These are phyloP conservation scores for Pleoardoris graminearum DNA, from an alignment of 2,329 filamentous ascomycete genomes.

Conservation along the genomic window DNA sequence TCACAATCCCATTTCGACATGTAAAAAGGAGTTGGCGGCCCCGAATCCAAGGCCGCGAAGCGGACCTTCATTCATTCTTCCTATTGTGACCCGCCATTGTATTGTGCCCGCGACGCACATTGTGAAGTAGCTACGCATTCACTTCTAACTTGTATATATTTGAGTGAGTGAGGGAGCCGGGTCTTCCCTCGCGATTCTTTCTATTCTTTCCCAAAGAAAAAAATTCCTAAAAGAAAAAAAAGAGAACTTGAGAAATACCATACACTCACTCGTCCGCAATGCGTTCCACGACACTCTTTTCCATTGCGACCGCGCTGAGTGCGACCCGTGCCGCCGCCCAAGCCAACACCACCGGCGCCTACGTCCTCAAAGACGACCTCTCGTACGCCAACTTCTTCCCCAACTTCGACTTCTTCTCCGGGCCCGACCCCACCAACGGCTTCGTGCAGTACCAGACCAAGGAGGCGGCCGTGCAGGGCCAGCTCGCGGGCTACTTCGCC, in stretches of 20 bases:
- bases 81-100: neutral
- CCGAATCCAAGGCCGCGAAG: no score
- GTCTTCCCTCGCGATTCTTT: no score
- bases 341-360: slow-evolving; percentile 15
- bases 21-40: no score
- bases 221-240: no score
- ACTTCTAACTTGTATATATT: neutral
- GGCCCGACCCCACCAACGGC: slow-evolving; percentile 33
- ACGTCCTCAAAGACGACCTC: slow-evolving; percentile 33
- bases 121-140: slow-evolving; percentile 1
- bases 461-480: slow-evolving; percentile 15
- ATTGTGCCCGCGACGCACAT: neutral
- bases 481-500: slow-evolving; percentile 25
- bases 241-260: neutral
- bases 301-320: slow-evolving; percentile 4
- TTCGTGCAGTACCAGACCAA: slow-evolving; percentile 36
- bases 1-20: neutral
- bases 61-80: neutral
- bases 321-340: neutral
- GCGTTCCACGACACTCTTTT: slow-evolving; percentile 1
- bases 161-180: no score
- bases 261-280: no score
- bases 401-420: slow-evolving; percentile 36
- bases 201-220: no score
- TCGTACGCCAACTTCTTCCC: slow-evolving; percentile 39